These are phyloP conservation scores for Bryoerythrophyllum caledonicum DNA, from an alignment of 225 moss, liverwort and hornwort species.

Conservation along the genomic window DNA sequence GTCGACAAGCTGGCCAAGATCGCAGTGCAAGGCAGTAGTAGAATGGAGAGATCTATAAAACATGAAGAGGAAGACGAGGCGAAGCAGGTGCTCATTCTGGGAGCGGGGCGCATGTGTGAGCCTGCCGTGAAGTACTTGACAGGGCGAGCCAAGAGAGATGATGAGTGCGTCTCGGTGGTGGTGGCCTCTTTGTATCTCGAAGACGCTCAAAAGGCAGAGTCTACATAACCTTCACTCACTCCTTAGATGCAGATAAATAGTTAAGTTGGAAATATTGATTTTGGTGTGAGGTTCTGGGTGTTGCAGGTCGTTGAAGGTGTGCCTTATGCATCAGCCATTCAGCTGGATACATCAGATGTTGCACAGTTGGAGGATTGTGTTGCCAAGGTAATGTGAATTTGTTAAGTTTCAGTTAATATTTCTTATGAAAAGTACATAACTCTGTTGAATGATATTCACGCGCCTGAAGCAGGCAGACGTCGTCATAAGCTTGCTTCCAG, in stretches of 20 bases:
- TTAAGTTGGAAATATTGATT: not conserved
- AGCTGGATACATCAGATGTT: conserved; percentile 67
- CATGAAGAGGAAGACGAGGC: conserved; percentile 23
- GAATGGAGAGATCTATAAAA: conserved; percentile 25
- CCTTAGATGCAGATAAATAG: not conserved
- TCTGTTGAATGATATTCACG: not conserved
- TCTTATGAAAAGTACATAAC: not conserved
- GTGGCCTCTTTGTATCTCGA: conserved; percentile 83
- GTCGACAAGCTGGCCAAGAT: conserved; percentile 75
- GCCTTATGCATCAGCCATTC: conserved; percentile 58
- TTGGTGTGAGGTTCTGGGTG: not conserved
- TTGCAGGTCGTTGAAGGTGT: conserved; percentile 75
- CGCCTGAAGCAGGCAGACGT: conserved; percentile 61
- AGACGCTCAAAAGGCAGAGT: conserved; percentile 74
- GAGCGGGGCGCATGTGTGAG: conserved; percentile 93
- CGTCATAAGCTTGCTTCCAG: conserved; percentile 89
- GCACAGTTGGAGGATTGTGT: conserved; percentile 57
- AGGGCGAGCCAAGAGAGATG: conserved; percentile 36
- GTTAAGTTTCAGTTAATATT: not conserved
- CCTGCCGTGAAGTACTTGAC: conserved; percentile 76
- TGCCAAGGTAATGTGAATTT: conserved; percentile 60
- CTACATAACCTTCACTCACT: not conserved
- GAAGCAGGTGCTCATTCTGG: conserved; percentile 69
- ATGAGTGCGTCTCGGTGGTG: conserved; percentile 50
- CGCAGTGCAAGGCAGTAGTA: conserved; percentile 47